Evolutionary conservation across 1,284 basidiomycete species (phyloP).

Genomic region (Ganoderma lucidum): DNA sequence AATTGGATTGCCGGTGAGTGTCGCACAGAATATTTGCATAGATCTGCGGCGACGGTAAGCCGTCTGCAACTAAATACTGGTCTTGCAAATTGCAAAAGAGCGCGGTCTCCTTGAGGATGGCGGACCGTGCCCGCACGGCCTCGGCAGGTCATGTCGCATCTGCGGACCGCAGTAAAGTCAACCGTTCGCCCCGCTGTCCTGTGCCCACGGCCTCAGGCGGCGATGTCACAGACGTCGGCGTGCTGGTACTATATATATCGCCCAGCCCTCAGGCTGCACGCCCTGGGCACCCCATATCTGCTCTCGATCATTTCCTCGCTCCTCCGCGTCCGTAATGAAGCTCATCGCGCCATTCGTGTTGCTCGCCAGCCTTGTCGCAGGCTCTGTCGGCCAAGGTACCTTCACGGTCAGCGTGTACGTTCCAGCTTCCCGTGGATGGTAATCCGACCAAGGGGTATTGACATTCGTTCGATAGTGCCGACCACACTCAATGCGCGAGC

Average conservation of each 20-base stretch:
- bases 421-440: no score
- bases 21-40: neutral
- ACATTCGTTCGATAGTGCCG: neutral
- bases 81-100: no score
- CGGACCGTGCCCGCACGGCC: neutral
- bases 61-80: neutral
- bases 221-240: neutral
- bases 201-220: neutral
- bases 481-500: conserved; percentile 1
- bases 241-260: neutral
- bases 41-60: neutral
- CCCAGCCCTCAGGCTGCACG: neutral
- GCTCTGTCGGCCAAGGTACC: neutral
- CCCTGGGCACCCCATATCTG: neutral
- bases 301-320: neutral
- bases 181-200: neutral
- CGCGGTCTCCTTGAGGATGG: neutral
- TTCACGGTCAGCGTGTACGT: neutral
- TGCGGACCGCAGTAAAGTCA: neutral
- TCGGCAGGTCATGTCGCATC: neutral
- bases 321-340: neutral
- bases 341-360: neutral
- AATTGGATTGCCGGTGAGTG: neutral
- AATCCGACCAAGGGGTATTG: neutral
- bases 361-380: neutral